A percentile compares a stretch with the other conserved stretches of the same genome.
Conservation (phyloP, 768 basidiomycete species). For the Coprinopsis cinerea region DNA sequence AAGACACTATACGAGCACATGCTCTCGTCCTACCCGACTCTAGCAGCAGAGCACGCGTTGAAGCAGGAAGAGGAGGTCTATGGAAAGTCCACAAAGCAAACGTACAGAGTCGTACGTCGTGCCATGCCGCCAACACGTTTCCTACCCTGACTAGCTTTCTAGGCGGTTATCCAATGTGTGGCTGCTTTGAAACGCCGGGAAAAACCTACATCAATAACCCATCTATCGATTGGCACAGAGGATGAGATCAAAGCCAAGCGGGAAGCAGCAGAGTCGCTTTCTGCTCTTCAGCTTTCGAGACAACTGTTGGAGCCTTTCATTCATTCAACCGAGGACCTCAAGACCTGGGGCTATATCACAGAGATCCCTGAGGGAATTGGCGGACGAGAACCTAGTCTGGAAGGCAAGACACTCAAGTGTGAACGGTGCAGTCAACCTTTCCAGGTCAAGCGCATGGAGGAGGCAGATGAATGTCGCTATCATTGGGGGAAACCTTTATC, state of each 20-base stretch:
- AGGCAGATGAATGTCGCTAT: conserved; percentile 60
- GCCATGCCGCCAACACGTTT: neutral
- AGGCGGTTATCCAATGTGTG: conserved; percentile 49
- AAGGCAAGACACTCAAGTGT: conserved; percentile 62
- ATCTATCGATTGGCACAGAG: conserved; percentile 77
- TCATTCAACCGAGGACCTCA: conserved; percentile 51
- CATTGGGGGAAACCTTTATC: conserved; percentile 79
- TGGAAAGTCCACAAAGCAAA: conserved; percentile 62
- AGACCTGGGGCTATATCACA: conserved; percentile 64
- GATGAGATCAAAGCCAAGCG: conserved; percentile 50
- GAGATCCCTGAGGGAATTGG: conserved; percentile 64
- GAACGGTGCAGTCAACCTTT: conserved; percentile 75
- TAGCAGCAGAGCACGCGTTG: conserved; percentile 76
- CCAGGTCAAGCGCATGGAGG: conserved; percentile 53
- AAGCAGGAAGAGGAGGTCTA: conserved; percentile 81
- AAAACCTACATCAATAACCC: conserved; percentile 49
- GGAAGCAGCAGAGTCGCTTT: conserved; percentile 27
- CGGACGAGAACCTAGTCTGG: conserved; percentile 53
- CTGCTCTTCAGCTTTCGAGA: conserved; percentile 5
- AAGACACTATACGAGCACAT: conserved; percentile 57
- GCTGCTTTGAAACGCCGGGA: conserved; percentile 45
- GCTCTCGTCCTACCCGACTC: conserved; percentile 43
- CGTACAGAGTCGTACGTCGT: conserved; percentile 71
- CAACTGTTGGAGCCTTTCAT: conserved; percentile 50
- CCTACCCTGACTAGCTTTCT: conserved; percentile 12